Evolutionary conservation across 768 basidiomycete species (phyloP), one percentile per base, ranked within the genome.

Genomic region (Boletellus ananiceps): DNA sequence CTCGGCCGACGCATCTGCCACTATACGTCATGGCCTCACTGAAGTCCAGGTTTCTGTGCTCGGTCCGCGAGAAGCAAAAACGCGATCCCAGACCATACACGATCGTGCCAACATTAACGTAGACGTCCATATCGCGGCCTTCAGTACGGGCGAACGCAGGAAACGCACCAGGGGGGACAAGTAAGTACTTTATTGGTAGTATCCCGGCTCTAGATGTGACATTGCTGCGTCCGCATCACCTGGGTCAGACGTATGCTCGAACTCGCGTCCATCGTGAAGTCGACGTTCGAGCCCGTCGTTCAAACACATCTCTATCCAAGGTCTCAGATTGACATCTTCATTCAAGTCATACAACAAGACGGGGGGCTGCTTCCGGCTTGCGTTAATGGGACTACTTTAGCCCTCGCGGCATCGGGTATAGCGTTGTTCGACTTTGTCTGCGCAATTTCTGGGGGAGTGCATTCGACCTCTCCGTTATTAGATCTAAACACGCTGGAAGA

Each of bases 251-350:
- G 93, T 14, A 77, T 90, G 54, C 73, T 88, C 52, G 96, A 99
- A 70, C 75, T 96, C 55, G 88, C 86, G 11, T 76, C 90, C 2
- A 82, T 85, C 19, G 84, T 98, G 54, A 89, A 91, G 71, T 84
- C 90, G 27, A 98, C 96, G 0, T 98, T 99, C 64, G 95, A 98
- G 63, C 93, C 94, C 36, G 92, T 95, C 47, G 81, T 99, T 19
- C 88, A 93, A 64, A 87, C 88, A 7, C 79, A 78, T 52, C 79
- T 99, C 40, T 97, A 96, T 70, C 95, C 95, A 18, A 84, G 96
- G 42, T 89, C 89, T 31, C 85, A 93, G 65, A 96, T 99, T 65
- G 91, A 95, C 69, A 84, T 99, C 52, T 89, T 84, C 67, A 77
- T 99, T 7, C 93, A 95, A 66, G 84, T 99, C 25, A 72, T 96